Base-by-base conservation (phyloP, 805 yeast genomes). In the Lachancea fermentati region DNA sequence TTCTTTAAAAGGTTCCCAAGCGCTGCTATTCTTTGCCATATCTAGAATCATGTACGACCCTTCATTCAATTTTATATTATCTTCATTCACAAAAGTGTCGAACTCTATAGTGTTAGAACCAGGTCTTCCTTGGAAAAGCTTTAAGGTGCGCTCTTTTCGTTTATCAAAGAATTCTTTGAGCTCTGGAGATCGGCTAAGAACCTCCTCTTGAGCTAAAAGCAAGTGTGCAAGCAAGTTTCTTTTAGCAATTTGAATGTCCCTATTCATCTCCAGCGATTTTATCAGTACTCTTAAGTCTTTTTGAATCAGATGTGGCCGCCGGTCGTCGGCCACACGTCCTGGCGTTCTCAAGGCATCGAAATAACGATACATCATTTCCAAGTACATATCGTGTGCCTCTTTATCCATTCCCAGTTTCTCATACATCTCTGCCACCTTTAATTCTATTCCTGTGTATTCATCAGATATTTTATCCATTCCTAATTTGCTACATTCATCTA, bases 401-500 rank as follows among this genome's bases (percentile, higher is more conserved):
- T 75, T 75, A 24, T 55, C 48, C 77, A 75, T 71, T 15, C 69
- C 72, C 50, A 87, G 60, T 30, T 80, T 69, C 53, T 86, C 95
- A 56, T 78, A 85, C 87, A 87, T 82, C 54, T 88, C 95, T 8
- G 83, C 95, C 26, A 86, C 67, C 54, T 89, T 86, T 58, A 91
- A 68, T 54, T 89, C 95, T 39, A 91, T 76, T 0, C 97, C 96
- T 0, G 97, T 89, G 59, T 85, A 89, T 54, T 85, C 91, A 54
- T 86, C 93, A 42, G 78, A 69, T 24, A 83, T 51, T 8, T 72
- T 73, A 46, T 76, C 74, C 64, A 86, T 58, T 0, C 69, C 71
- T 34, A 77, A 62, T 19, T 70, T 65, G 28, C 78, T 72, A 30
- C 87, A 81, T 46, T 75, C 72, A 19, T 76, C 69, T 19, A 88